These are phyloP conservation scores for Boletus subcaerulescens DNA, from an alignment of 768 basidiomycete species.

Conservation along the genomic window DNA sequence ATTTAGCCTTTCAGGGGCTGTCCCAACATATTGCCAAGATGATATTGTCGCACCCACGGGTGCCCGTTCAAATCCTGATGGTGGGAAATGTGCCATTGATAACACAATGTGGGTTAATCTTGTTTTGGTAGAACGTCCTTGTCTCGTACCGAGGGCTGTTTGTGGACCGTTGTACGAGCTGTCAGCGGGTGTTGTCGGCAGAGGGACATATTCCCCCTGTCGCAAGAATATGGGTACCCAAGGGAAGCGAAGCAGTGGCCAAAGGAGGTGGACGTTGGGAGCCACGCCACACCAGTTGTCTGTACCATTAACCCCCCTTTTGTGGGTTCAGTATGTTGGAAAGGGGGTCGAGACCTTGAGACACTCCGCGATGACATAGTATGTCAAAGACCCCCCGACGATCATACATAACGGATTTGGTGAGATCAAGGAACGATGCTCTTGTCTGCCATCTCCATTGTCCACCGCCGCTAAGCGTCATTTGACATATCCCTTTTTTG, in stretches of 20 bases:
- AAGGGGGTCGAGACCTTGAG: not conserved
- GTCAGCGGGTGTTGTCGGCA: slow-evolving; percentile 61
- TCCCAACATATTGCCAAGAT: slow-evolving; percentile 65
- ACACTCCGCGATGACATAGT: slow-evolving; percentile 29
- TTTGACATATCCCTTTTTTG: slow-evolving; percentile 12
- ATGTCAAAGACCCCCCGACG: slow-evolving; percentile 20
- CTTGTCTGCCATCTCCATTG: too few species aligned
- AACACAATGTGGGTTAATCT: not conserved
- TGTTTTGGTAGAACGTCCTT: slow-evolving; percentile 43
- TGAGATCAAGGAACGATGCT: too few species aligned
- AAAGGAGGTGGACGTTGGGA: slow-evolving; percentile 42
- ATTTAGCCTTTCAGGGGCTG: slow-evolving; percentile 57
- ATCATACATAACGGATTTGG: too few species aligned
- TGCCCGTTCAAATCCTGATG: slow-evolving; percentile 52
- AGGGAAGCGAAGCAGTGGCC: not conserved
- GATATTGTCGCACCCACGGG: slow-evolving; percentile 51
- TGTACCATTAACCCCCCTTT: slow-evolving; percentile 11
- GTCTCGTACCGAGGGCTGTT: slow-evolving; percentile 61
- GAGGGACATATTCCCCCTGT: slow-evolving; percentile 76
- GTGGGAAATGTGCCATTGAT: slow-evolving; percentile 28
- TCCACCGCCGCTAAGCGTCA: slow-evolving; percentile 1
- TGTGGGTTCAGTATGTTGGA: not conserved
- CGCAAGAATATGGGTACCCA: slow-evolving; percentile 51
- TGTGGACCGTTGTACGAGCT: slow-evolving; percentile 54
- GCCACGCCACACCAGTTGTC: slow-evolving; percentile 49